Evolutionary conservation across 1,139 yeast genomes (phyloP), one percentile per base, ranked within the genome.

Genomic region (Yamadazyma aaseri): DNA sequence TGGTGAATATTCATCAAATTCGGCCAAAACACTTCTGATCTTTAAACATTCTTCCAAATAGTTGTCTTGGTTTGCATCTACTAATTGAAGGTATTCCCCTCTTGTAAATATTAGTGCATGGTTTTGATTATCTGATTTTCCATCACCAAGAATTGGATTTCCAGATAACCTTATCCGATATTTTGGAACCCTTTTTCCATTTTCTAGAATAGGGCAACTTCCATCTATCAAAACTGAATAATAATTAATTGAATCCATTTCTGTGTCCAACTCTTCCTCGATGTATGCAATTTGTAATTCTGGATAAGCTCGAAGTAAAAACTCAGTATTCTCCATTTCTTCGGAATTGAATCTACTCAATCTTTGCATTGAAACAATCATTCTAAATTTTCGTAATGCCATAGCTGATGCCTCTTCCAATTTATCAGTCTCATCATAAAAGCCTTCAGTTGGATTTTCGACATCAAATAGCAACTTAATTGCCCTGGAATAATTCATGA

Each of bases 61-160:
- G 41, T 75, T 73, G 46, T 75, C 80, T 44, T 75, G 81, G 39
- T 75, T 74, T 1, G 81, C 79, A 53, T 75, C 81, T 31, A 74
- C 60, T 24, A 74, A 55, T 41, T 75, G 81, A 34, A 73, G 58
- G 44, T 73, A 74, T 37, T 75, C 81, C 7, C 80, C 81, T 35
- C 81, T 55, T 23, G 69, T 58, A 42, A 73, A 74, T 1, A 73
- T 63, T 24, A 75, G 43, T 1, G 78, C 59, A 47, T 71, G 75
- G 41, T 75, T 75, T 40, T 75, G 81, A 39, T 75, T 75, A 47
- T 75, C 81, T 0, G 79, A 65, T 40, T 75, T 75, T 5, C 80
- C 81, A 47, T 74, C 81, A 3, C 81, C 80, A 26, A 75, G 54
- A 25, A 75, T 71, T 6, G 80, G 80, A 40, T 73, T 65, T 6